Base-by-base conservation (phyloP, 805 yeast genomes). In the Saturnispora diversa region DNA sequence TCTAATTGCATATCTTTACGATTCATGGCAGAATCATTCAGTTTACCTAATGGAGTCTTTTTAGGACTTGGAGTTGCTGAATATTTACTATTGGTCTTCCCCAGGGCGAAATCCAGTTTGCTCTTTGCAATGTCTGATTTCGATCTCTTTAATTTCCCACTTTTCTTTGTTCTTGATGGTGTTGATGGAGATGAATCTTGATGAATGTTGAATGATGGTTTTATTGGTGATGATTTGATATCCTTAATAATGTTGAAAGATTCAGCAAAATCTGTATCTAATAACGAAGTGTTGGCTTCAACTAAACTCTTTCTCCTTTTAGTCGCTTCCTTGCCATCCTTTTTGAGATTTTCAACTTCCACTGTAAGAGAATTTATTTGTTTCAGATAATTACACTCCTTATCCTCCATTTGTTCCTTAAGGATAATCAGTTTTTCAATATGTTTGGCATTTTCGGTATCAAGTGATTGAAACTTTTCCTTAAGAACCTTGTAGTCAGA, bases 11-110 rank as follows among this genome's bases (percentile, higher is more conserved):
- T 31, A 19, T 37, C 40, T n/a, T 37, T 33, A 10, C 35, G 33
- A 21, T 49, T 48, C 33, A 48, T 15, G 2, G 38, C 44, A 3
- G 50, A 43, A 8, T 15, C 19, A 17, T 42, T 40, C 3, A 42
- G 20, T 9, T 37, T 42, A 9, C 35, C 29, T 11, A 48, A 38
- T 5, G 47, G 37, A 3, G 21, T 39, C 25, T 32, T 39, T 24
- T 33, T 39, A 8, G 42, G 38, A 27, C 29, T 32, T 21, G 33
- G 27, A 3, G 29, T 39, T 3, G 29, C 28, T 7, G 42, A 21
- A 9, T 33, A 31, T 21, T 20, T 28, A 15, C 24, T 17, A 7
- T 12, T 5, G 2, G 35, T 25, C 17, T 30, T 31, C 9, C 27
- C 29, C 12, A 12, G 17, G 3, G 30, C 35, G 13, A 24, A 23